phyloP scores from a whole-genome alignment of 345 rosid genomes.

The Hibiscus trionum region DNA sequence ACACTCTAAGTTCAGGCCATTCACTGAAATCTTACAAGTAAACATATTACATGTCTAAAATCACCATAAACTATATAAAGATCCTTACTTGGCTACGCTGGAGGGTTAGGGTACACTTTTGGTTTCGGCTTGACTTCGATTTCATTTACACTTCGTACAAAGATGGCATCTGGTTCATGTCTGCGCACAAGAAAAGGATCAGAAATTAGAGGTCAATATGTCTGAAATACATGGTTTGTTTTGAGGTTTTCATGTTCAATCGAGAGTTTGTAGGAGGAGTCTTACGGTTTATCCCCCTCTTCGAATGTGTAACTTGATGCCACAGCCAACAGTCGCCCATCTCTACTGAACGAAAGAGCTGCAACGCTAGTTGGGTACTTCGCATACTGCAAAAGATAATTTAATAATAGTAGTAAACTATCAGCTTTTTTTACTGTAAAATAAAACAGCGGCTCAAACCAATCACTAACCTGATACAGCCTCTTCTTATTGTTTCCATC shows the following conservation, averaged over 20 bases:
- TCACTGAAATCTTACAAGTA: neutral
- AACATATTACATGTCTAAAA: neutral
- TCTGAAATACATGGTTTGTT: neutral
- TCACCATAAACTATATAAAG: neutral
- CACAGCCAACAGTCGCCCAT: conserved; percentile 92
- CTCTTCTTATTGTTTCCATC: conserved; percentile 98
- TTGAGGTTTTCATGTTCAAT: neutral
- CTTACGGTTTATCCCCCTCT: conserved; percentile 95
- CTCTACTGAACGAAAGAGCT: conserved; percentile 92
- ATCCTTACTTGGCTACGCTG: conserved; percentile 26
- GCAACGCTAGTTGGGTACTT: conserved; percentile 88
- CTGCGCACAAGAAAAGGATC: conserved; percentile 36
- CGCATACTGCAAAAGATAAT: conserved; percentile 54
- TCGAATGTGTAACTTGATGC: conserved; percentile 97
- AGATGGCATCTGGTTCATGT: conserved; percentile 87
- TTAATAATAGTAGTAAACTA: neutral
- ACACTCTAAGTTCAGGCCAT: neutral
- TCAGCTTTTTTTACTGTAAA: neutral
- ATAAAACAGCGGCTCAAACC: neutral
- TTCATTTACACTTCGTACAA: conserved; percentile 74
- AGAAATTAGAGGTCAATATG: neutral
- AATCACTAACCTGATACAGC: conserved; percentile 69
- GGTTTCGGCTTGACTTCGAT: conserved; percentile 96
- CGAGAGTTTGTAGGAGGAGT: conserved; percentile 1
- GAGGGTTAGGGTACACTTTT: conserved; percentile 70